These are phyloP conservation scores for Fragaria vesca DNA, from an alignment of 306 rosid species.

Conservation along the genomic window DNA sequence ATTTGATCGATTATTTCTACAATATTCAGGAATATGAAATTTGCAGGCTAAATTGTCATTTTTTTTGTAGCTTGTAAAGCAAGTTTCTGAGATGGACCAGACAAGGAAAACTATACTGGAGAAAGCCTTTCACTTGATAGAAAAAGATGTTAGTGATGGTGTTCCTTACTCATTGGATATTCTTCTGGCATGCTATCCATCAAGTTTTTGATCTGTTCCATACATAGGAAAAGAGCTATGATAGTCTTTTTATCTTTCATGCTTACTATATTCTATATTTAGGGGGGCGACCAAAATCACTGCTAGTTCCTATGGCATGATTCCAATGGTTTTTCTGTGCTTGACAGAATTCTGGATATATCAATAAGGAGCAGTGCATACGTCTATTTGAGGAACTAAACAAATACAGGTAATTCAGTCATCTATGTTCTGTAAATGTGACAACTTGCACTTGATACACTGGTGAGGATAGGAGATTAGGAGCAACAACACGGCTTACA, in stretches of 20 bases:
- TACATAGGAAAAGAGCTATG: no score
- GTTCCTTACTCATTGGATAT: not conserved
- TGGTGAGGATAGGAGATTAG: not conserved
- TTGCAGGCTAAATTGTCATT: constrained; percentile 26
- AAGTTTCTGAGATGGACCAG: constrained; percentile 69
- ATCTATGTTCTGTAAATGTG: not conserved
- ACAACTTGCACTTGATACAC: not conserved
- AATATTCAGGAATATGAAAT: constrained; percentile 21
- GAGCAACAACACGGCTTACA: not conserved
- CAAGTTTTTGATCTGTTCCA: not conserved
- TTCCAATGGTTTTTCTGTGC: constrained; percentile 27
- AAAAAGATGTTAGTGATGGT: constrained; percentile 53
- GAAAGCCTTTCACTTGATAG: constrained; percentile 79
- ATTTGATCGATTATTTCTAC: not conserved
- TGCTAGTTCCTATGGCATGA: constrained; percentile 9
- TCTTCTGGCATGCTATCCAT: not conserved
- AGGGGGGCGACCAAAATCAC: not conserved
- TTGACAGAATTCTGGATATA: constrained; percentile 53
- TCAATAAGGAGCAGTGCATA: constrained; percentile 76
- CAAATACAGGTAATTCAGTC: constrained; percentile 66
- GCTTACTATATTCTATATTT: not conserved
- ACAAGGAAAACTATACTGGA: constrained; percentile 60
- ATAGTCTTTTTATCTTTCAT: no score
- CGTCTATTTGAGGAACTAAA: constrained; percentile 75
- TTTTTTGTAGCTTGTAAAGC: constrained; percentile 70